phyloP scores from a whole-genome alignment of 139 green algal species.

The Coelastrella sp. region DNA sequence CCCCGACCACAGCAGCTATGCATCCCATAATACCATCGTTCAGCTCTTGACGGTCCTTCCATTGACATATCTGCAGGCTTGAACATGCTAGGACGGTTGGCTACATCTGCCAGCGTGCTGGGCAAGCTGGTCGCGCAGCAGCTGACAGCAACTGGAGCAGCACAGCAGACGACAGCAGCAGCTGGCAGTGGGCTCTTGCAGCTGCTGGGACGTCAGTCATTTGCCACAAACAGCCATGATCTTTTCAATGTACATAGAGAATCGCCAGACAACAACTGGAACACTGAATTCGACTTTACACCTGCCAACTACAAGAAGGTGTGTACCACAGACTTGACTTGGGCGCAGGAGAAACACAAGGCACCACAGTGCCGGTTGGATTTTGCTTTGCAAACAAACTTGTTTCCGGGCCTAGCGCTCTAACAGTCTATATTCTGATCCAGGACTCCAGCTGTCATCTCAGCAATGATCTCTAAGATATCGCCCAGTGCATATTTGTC shows the following conservation, averaged over 20 bases:
- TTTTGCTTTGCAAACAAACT: too few species aligned
- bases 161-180: slow-evolving; percentile 11
- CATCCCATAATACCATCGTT: too few species aligned
- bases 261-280: slow-evolving; percentile 82
- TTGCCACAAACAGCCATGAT: slow-evolving; percentile 92
- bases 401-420: too few species aligned
- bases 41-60: too few species aligned
- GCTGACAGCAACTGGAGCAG: slow-evolving; percentile 2
- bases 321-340: background rate
- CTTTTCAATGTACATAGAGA: slow-evolving; percentile 90
- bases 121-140: slow-evolving; percentile 32
- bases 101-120: background rate
- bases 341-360: too few species aligned
- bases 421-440: too few species aligned
- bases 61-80: background rate
- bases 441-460: too few species aligned
- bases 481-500: too few species aligned
- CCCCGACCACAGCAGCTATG: too few species aligned
- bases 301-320: slow-evolving; percentile 79
- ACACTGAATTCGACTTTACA: slow-evolving; percentile 90
- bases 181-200: slow-evolving; percentile 14
- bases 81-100: slow-evolving; percentile 29
- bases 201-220: slow-evolving; percentile 45
- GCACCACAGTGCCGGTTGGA: too few species aligned
- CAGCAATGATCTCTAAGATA: too few species aligned